These are phyloP conservation scores for Phytophthora pluvialis DNA, from an alignment of 352 stramenopile genomes.

Conservation along the genomic window DNA sequence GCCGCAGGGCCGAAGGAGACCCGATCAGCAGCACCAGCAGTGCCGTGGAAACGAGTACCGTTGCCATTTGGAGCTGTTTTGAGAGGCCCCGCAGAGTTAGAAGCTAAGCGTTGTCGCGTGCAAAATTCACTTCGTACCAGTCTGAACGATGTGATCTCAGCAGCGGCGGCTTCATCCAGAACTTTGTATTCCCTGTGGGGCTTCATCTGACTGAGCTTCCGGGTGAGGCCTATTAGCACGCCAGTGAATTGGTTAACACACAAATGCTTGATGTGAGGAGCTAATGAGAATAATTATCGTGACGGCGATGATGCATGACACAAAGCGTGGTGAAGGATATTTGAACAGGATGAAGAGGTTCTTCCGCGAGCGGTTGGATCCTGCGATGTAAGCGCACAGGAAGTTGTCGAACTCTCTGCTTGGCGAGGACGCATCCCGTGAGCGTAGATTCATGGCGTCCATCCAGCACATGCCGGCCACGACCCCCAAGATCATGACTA, in stretches of 20 bases:
- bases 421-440: conserved; percentile 4
- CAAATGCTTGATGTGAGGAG: conserved; percentile 39
- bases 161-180: conserved; percentile 10
- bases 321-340: conserved; percentile 63
- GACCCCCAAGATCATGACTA: conserved; percentile 60
- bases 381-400: conserved; percentile 60
- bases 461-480: conserved; percentile 70
- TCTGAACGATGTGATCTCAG: conserved; percentile 27
- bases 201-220: conserved; percentile 41
- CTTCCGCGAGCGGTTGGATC: conserved; percentile 57
- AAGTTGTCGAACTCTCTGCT: conserved; percentile 30
- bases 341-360: conserved; percentile 76
- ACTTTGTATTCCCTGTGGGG: conserved; percentile 26
- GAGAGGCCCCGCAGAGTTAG: not conserved
- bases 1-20: conserved; percentile 50
- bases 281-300: not conserved
- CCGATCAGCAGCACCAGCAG: conserved; percentile 50
- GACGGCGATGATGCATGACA: not conserved
- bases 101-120: not conserved
- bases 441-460: conserved; percentile 60
- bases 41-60: conserved; percentile 32
- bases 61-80: conserved; percentile 42
- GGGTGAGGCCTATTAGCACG: conserved; percentile 57
- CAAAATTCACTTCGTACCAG: conserved; percentile 17
- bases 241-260: conserved; percentile 37